These are phyloP conservation scores for Penicillium carneum DNA, from an alignment of 2,329 filamentous ascomycete genomes.

Conservation along the genomic window DNA sequence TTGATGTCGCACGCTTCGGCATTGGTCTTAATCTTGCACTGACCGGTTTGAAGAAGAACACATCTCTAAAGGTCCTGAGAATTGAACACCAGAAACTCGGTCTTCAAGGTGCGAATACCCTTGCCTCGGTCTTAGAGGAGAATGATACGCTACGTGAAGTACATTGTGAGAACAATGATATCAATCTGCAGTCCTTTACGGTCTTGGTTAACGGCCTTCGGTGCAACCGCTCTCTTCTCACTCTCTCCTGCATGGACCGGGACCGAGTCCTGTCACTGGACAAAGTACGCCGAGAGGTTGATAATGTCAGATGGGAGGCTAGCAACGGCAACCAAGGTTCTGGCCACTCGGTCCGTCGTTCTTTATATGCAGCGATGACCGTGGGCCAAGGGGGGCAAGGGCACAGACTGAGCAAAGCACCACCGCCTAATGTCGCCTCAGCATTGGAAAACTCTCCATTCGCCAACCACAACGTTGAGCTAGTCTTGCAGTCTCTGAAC, in stretches of 20 bases:
- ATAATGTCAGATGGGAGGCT: slow-evolving; percentile 57
- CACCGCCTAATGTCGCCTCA: slow-evolving; percentile 31
- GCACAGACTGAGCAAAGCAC: slow-evolving; percentile 45
- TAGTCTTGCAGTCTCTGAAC: slow-evolving; percentile 52
- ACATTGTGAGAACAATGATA: slow-evolving; percentile 75
- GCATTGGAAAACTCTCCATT: slow-evolving; percentile 36
- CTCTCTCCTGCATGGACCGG: slow-evolving; percentile 68
- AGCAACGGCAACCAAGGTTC: slow-evolving; percentile 39
- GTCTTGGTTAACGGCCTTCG: slow-evolving; percentile 73
- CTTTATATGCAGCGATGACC: slow-evolving; percentile 51
- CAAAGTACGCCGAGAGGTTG: slow-evolving; percentile 64
- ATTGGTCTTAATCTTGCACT: slow-evolving; percentile 72
- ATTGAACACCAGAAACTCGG: slow-evolving; percentile 75
- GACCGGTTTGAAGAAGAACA: slow-evolving; percentile 69
- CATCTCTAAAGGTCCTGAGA: slow-evolving; percentile 65
- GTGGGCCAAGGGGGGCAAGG: slow-evolving; percentile 41
- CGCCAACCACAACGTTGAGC: slow-evolving; percentile 50
- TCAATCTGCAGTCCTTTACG: slow-evolving; percentile 73
- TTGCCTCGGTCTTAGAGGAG: slow-evolving; percentile 71
- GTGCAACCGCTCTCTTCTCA: slow-evolving; percentile 68
- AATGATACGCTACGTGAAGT: slow-evolving; percentile 70
- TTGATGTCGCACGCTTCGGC: slow-evolving; percentile 74
- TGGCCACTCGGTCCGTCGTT: slow-evolving; percentile 53
- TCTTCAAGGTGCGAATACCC: slow-evolving; percentile 71
- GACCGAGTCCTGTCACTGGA: slow-evolving; percentile 69